Evolutionary conservation across 768 basidiomycete genomes (phyloP).

Genomic region (Pulveroboletus frians): DNA sequence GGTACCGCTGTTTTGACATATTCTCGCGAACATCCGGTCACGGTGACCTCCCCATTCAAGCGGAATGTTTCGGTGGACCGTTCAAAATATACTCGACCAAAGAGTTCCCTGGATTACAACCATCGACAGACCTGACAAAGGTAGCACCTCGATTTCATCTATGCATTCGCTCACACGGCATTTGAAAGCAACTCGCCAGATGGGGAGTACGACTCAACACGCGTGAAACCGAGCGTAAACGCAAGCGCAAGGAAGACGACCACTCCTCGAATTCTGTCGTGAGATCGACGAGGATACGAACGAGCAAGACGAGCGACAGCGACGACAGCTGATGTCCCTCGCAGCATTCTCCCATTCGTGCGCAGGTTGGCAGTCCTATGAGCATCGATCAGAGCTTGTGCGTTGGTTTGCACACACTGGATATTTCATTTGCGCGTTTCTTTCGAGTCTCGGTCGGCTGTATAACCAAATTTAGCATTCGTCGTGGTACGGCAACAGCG

Average conservation of each 20-base stretch:
- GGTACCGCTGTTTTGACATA: conserved; percentile 70
- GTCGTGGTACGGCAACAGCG: conserved; percentile 2
- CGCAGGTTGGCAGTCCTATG: neutral
- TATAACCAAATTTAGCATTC: conserved; percentile 12
- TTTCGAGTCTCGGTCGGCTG: conserved; percentile 5
- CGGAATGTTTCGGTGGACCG: conserved; percentile 61
- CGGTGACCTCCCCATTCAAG: conserved; percentile 41
- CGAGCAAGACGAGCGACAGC: conserved; percentile 19
- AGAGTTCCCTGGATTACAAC: conserved; percentile 65
- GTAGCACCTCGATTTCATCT: conserved; percentile 17
- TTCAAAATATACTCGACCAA: conserved; percentile 72
- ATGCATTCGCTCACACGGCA: neutral
- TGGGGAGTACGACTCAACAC: conserved; percentile 34
- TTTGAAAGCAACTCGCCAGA: conserved; percentile 29
- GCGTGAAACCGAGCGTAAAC: conserved; percentile 35
- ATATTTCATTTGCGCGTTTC: conserved; percentile 5
- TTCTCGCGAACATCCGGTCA: conserved; percentile 32
- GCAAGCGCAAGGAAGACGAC: conserved; percentile 27
- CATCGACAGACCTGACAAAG: conserved; percentile 68
- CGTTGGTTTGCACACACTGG: conserved; percentile 6
- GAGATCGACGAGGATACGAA: conserved; percentile 1
- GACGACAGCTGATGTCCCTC: conserved; percentile 19
- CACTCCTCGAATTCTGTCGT: conserved; percentile 4
- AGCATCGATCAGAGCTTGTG: neutral
- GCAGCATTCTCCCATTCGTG: neutral